A percentile compares a stretch with the other conserved stretches of the same genome.
phyloP scores from a whole-genome alignment of 2,329 filamentous ascomycete species.

The Scytalidium sp. region DNA sequence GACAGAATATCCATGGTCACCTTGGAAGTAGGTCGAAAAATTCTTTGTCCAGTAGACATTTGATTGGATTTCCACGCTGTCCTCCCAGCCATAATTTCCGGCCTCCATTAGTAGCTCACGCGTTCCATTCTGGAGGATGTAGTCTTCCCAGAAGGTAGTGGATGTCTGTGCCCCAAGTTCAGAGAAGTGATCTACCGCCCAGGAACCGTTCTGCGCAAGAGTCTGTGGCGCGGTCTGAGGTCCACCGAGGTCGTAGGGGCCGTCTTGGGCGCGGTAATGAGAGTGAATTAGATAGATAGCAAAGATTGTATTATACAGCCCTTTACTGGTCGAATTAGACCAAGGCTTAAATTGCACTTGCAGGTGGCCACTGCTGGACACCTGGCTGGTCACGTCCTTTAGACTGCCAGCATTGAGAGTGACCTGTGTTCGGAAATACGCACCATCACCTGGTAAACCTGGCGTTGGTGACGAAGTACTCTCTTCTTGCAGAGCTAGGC shows the following conservation, averaged over 20 bases:
- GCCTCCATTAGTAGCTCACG: constrained; percentile 27
- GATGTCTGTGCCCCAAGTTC: constrained; percentile 30
- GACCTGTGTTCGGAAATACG: not conserved
- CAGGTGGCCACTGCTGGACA: not conserved
- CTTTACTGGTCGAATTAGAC: not conserved
- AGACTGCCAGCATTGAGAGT: not conserved
- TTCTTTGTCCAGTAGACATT: constrained; percentile 34
- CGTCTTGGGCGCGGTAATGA: constrained; percentile 27
- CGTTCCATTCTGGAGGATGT: constrained; percentile 30
- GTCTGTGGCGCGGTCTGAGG: constrained; percentile 12
- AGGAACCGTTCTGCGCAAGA: constrained; percentile 33
- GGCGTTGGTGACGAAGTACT: not conserved
- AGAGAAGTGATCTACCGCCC: constrained; percentile 35
- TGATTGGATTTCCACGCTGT: constrained; percentile 31
- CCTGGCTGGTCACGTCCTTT: not conserved
- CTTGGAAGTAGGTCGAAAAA: constrained; percentile 27
- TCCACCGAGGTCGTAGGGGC: not conserved
- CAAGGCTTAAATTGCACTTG: not conserved
- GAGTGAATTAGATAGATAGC: constrained; percentile 16
- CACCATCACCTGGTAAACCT: not conserved
- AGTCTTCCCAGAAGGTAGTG: constrained; percentile 36
- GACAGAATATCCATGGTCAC: constrained; percentile 32
- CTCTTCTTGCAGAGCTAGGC: not conserved
- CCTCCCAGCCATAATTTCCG: constrained; percentile 34
- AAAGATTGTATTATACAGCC: constrained; percentile 1